Conservation (phyloP, 768 basidiomycete genomes). For the Macrolepiota dolichaula region DNA sequence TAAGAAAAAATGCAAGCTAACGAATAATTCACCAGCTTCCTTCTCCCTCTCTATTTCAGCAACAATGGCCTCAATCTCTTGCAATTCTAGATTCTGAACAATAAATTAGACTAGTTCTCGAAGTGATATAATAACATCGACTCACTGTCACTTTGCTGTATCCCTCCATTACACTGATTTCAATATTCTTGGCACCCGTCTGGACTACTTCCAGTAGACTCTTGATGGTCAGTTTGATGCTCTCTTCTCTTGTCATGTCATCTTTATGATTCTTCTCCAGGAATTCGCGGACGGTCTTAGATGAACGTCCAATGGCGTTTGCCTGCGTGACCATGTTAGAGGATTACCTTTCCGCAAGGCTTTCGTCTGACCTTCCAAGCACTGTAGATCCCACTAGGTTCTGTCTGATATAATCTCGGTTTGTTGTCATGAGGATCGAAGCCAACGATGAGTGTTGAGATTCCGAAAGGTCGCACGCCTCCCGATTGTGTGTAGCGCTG, state of each 20-base stretch:
- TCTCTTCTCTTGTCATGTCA: conserved; percentile 82
- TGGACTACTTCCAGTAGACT: conserved; percentile 96
- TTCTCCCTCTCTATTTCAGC: conserved; percentile 95
- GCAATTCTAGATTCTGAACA: conserved; percentile 73
- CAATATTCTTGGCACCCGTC: conserved; percentile 99
- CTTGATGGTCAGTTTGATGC: conserved; percentile 94
- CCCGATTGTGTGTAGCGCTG: conserved; percentile 98
- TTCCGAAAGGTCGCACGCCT: conserved; percentile 96
- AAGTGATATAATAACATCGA: conserved; percentile 10
- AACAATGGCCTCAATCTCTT: conserved; percentile 91
- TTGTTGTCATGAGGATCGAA: conserved; percentile 90
- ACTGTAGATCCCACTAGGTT: conserved; percentile 96
- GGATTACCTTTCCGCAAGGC: neutral
- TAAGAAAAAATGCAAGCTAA: neutral
- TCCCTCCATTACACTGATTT: conserved; percentile 96
- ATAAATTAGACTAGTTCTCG: conserved; percentile 2
- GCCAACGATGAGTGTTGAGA: conserved; percentile 94
- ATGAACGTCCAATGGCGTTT: conserved; percentile 95
- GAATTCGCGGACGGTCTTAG: conserved; percentile 98
- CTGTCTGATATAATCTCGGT: conserved; percentile 93
- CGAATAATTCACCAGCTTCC: conserved; percentile 69
- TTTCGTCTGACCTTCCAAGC: conserved; percentile 83
- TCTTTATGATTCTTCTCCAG: conserved; percentile 97
- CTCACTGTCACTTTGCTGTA: conserved; percentile 89
- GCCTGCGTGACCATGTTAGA: conserved; percentile 52